Evolutionary conservation across 2,329 filamentous ascomycete genomes (phyloP).

Genomic region (Venturia pyrina): DNA sequence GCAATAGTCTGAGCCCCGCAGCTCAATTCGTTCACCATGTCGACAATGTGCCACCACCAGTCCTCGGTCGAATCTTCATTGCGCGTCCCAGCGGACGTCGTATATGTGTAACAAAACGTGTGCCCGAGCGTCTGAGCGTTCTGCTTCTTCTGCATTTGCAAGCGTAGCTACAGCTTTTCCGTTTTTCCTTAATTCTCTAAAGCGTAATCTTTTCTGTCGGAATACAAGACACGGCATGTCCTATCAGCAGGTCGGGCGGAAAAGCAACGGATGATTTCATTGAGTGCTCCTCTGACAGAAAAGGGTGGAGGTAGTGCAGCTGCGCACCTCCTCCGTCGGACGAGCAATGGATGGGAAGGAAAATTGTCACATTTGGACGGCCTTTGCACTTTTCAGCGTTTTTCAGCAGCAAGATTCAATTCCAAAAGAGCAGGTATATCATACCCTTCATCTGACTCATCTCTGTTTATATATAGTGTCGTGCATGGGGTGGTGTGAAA

Average conservation of each 20-base stretch:
- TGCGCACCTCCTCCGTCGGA: background rate
- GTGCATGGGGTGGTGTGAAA: background rate
- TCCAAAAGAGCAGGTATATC: background rate
- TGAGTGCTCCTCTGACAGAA: background rate
- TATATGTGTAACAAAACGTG: slow-evolving; percentile 10
- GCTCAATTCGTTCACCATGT: background rate
- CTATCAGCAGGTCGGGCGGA: background rate
- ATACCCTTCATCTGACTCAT: slow-evolving; percentile 8
- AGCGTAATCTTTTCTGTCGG: slow-evolving; percentile 9
- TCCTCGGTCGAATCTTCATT: background rate
- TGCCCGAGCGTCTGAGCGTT: slow-evolving; percentile 10
- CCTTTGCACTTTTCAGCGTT: background rate
- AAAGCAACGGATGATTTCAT: slow-evolving; percentile 1
- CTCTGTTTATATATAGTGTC: slow-evolving; percentile 6
- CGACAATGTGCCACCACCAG: background rate
- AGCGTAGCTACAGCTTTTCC: slow-evolving; percentile 6
- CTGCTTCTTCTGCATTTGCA: slow-evolving; percentile 9
- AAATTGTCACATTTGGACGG: background rate
- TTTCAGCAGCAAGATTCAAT: background rate
- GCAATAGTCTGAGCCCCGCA: slow-evolving; percentile 18
- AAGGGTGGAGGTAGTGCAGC: background rate
- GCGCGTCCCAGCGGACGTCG: background rate
- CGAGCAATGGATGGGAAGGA: background rate
- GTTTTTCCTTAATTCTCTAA: slow-evolving; percentile 7
- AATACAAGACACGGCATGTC: slow-evolving; percentile 7